Evolutionary conservation across 2,329 filamentous ascomycete genomes (phyloP).

Genomic region (Didymella exigua): DNA sequence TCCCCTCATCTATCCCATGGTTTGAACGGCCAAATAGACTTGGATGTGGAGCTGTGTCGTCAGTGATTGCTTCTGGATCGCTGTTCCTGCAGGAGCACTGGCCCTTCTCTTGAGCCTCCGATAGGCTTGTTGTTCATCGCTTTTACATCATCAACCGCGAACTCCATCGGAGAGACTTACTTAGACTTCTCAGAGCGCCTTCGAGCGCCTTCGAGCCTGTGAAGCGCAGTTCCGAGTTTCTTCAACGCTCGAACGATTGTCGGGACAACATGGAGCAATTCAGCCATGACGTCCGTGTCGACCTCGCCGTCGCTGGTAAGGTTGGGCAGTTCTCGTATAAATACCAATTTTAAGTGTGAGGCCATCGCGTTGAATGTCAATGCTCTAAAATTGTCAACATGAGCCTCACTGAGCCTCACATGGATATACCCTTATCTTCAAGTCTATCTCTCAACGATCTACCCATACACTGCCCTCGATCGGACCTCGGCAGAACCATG

Average conservation of each 20-base stretch:
- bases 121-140: background rate
- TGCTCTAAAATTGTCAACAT: background rate
- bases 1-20: constrained; percentile 9
- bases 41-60: background rate
- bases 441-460: background rate
- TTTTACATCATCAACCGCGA: background rate
- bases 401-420: background rate
- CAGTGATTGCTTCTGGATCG: background rate
- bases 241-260: background rate
- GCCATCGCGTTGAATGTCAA: background rate
- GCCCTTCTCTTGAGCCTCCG: background rate
- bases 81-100: background rate
- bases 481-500: background rate
- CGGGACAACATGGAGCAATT: background rate
- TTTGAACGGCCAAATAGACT: background rate
- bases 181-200: constrained; percentile 6
- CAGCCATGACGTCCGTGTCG: constrained; percentile 7
- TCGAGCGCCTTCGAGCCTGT: constrained; percentile 1
- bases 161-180: background rate
- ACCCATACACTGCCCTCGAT: background rate
- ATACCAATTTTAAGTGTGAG: background rate
- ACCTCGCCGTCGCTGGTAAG: background rate
- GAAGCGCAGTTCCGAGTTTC: constrained; percentile 2
- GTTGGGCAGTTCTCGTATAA: constrained; percentile 10
- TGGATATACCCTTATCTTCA: background rate